A percentile compares a stretch with the other conserved stretches of the same genome.
Evolutionary conservation across 345 rosid genomes (phyloP).

Genomic region (Gossypium anomalum): DNA sequence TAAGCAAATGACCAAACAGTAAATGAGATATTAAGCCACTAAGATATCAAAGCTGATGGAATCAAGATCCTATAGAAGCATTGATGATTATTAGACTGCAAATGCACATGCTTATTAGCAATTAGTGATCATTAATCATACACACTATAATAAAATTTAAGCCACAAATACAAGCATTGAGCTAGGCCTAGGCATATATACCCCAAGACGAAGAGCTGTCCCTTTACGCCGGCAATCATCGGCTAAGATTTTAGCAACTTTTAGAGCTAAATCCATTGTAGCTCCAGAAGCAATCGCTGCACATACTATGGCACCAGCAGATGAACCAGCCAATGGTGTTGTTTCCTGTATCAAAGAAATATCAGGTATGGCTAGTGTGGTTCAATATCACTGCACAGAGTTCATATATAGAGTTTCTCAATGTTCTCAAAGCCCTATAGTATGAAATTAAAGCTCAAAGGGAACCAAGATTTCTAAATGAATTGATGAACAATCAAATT

Average conservation of each 20-base stretch:
- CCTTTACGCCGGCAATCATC: slow-evolving; percentile 78
- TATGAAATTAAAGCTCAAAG: not conserved
- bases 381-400: not conserved
- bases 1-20: not conserved
- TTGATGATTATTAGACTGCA: not conserved
- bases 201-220: slow-evolving; percentile 95
- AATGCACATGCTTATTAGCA: not conserved
- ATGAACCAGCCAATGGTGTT: slow-evolving; percentile 88
- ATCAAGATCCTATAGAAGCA: not conserved
- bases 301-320: slow-evolving; percentile 92
- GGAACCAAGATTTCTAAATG: not conserved
- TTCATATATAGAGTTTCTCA: not conserved
- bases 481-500: not conserved
- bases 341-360: slow-evolving; percentile 50
- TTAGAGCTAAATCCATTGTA: slow-evolving; percentile 64
- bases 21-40: not conserved
- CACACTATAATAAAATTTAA: not conserved
- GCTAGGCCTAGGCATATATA: slow-evolving; percentile 26
- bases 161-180: not conserved
- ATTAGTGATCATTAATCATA: not conserved
- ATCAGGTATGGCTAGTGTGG: not conserved
- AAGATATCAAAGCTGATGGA: not conserved
- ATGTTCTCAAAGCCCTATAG: not conserved
- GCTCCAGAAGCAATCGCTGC: slow-evolving; percentile 81
- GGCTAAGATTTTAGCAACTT: slow-evolving; percentile 66